Evolutionary conservation across 176 grass and related monocot genomes (phyloP).

Genomic region (Poa annua): DNA sequence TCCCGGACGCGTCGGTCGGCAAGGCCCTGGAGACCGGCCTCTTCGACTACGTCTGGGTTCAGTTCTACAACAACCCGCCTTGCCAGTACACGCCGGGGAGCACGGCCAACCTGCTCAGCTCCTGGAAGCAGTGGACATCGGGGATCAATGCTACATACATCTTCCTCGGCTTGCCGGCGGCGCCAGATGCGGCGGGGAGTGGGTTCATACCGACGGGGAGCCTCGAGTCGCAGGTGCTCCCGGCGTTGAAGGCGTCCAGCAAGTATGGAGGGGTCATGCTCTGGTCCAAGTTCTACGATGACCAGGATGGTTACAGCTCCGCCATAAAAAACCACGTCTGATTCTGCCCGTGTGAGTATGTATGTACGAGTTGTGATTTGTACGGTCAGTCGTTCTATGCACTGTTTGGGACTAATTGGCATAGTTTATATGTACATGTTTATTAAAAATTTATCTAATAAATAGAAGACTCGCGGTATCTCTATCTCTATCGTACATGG

Average conservation of each 20-base stretch:
- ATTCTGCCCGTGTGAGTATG: neutral
- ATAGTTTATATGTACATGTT: neutral
- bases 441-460: no score
- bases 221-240: slow-evolving; percentile 51
- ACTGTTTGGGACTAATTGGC: neutral
- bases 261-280: slow-evolving; percentile 66
- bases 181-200: slow-evolving; percentile 42
- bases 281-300: slow-evolving; percentile 53
- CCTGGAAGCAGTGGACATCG: slow-evolving; percentile 55
- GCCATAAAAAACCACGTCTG: slow-evolving; percentile 47
- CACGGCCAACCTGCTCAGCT: slow-evolving; percentile 33
- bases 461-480: no score
- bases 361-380: neutral
- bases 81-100: slow-evolving; percentile 55
- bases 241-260: slow-evolving; percentile 30
- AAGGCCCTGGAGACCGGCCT: slow-evolving; percentile 54
- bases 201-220: slow-evolving; percentile 50
- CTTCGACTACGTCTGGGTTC: slow-evolving; percentile 80
- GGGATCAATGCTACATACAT: slow-evolving; percentile 45
- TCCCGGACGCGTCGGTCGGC: slow-evolving; percentile 50
- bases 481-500: no score
- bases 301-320: slow-evolving; percentile 38
- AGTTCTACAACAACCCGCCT: slow-evolving; percentile 72
- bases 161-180: slow-evolving; percentile 60
- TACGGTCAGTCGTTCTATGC: neutral